Base-by-base conservation (phyloP, 2,329 filamentous ascomycete genomes). In the Monilinia laxa region DNA sequence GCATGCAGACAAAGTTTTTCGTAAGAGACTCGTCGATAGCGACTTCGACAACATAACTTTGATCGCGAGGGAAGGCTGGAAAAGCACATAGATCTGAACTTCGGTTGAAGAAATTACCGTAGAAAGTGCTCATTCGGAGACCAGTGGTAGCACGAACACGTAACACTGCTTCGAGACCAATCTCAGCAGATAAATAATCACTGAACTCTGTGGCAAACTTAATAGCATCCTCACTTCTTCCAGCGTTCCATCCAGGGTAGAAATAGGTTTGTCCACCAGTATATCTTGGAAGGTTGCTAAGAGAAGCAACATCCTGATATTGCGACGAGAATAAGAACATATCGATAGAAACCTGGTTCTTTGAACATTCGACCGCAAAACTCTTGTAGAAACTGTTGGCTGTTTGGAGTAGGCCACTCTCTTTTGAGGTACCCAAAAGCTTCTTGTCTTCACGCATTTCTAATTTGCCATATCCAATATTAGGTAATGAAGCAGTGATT, bases 91-190 rank as follows among this genome's bases (percentile, higher is more conserved):
- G 87, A 80, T 99, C 95, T 20, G 93, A 97, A 77, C 92, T 97
- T 73, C 95, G 87, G 82, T 98, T 99, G 84, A 99, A 99, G 80
- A 99, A 99, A 81, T 99, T 99, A 72, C 95, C 95, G 79, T 98
- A 99, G 80, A 99, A 99, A 2, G 94, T 93, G 81, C 89, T 97
- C 91, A 98, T 98, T 64, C 95, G 88, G 68, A 99, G 81, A 63
- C 95, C 95, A 31, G 93, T 98, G 2, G 93, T 97, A 23, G 95
- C 95, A 71, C 95, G 90, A 51, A 99, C 95, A 77, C 95, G 90
- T 66, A 99, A 88, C 49, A 99, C 95, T 54, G 95, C 95, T 79
- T 99, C 95, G 47, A 99, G 81, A 0, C 94, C 95, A 76, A 99
- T 97, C 78, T 99, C 95, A 0, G 93, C 89, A 12, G 93, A 97